phyloP scores from a whole-genome alignment of 305 asterid species.

The Vinca major region DNA sequence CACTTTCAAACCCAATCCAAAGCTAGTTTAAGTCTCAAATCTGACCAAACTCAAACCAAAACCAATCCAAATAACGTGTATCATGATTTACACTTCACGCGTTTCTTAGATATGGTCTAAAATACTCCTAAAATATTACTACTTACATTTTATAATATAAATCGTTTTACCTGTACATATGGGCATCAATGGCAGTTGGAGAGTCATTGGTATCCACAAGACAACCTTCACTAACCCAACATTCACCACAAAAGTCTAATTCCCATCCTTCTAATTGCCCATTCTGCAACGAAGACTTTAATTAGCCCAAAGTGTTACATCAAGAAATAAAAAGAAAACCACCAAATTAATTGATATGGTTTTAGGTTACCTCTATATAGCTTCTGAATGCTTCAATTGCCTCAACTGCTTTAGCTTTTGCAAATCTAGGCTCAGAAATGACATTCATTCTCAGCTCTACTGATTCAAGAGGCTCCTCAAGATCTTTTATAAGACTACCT shows the following conservation, averaged over 20 bases:
- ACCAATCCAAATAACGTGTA: no score
- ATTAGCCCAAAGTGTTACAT: no score
- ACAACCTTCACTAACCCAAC: conserved; percentile 95
- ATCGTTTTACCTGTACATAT: conserved; percentile 66
- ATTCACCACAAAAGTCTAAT: conserved; percentile 78
- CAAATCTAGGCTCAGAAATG: conserved; percentile 56
- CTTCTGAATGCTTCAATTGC: conserved; percentile 53
- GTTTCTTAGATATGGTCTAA: no score
- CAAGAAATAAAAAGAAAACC: not conserved
- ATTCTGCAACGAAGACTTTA: conserved; percentile 24
- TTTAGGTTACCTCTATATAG: conserved; percentile 44
- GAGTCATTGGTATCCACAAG: conserved; percentile 72
- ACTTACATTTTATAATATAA: no score
- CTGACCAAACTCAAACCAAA: no score
- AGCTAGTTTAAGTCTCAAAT: no score
- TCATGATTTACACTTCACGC: no score
- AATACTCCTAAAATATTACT: no score
- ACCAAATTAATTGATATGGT: not conserved
- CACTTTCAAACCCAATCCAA: no score
- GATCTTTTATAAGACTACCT: conserved; percentile 64
- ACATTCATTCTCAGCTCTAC: conserved; percentile 76
- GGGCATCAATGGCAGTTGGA: conserved; percentile 80
- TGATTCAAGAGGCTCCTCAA: conserved; percentile 70
- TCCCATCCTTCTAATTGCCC: conserved; percentile 73
- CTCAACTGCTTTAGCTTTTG: conserved; percentile 65